phyloP scores from a whole-genome alignment of 305 asterid species.

The Petunia hybrid region DNA sequence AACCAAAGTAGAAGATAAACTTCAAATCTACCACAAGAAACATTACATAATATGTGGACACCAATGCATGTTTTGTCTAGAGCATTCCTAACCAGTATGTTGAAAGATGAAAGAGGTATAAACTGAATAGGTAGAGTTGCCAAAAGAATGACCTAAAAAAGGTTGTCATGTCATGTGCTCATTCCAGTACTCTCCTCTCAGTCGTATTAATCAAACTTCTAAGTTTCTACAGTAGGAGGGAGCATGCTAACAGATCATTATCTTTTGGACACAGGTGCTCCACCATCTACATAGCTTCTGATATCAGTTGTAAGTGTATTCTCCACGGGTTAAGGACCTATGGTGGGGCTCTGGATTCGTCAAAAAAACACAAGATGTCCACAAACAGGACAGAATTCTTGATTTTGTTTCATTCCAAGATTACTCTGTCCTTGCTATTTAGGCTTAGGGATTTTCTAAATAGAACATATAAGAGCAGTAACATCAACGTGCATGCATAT shows the following conservation, averaged over 20 bases:
- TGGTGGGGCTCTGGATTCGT: neutral
- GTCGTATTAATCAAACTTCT: neutral
- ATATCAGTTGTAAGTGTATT: neutral
- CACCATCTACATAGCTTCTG: neutral
- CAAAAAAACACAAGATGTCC: neutral
- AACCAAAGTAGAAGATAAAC: slow-evolving; percentile 15
- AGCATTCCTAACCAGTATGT: slow-evolving; percentile 6
- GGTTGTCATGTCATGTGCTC: neutral
- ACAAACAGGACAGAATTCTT: neutral
- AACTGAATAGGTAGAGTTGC: slow-evolving; percentile 23
- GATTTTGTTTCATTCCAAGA: neutral
- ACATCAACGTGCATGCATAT: slow-evolving; percentile 19
- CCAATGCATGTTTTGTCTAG: neutral
- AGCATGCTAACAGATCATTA: neutral
- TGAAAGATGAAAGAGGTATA: neutral
- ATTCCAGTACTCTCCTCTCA: slow-evolving; percentile 1
- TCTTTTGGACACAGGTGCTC: neutral
- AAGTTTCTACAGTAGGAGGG: neutral
- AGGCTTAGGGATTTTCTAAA: neutral
- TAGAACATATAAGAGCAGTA: slow-evolving; percentile 3
- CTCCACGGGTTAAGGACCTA: neutral
- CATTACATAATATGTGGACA: slow-evolving; percentile 1
- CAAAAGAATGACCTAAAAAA: neutral
- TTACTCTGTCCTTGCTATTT: neutral
- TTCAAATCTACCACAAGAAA: slow-evolving; percentile 16